Evolutionary conservation across 306 rosid species (phyloP).

Genomic region (Acacia melanoxylon): DNA sequence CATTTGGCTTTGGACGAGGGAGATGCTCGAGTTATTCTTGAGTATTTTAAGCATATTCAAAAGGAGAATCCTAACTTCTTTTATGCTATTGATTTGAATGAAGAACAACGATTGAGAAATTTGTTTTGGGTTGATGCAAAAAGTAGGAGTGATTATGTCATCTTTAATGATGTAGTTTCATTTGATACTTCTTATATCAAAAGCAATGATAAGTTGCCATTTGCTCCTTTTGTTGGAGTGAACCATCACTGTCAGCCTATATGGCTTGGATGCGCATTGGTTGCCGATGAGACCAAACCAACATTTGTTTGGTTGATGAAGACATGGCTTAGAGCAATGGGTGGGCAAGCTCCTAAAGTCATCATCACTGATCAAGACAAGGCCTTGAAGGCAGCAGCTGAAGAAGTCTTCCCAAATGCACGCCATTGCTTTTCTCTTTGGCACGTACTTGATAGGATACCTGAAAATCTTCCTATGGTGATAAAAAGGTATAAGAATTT

Average conservation of each 20-base stretch:
- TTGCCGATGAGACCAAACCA: constrained; percentile 74
- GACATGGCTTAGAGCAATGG: constrained; percentile 96
- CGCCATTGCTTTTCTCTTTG: constrained; percentile 85
- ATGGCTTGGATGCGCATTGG: constrained; percentile 89
- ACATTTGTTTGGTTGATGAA: constrained; percentile 87
- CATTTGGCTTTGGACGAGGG: constrained; percentile 83
- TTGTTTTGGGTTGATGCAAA: constrained; percentile 91
- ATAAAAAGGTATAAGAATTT: constrained; percentile 67
- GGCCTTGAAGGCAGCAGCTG: constrained; percentile 68
- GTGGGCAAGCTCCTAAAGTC: constrained; percentile 75
- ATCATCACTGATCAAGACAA: constrained; percentile 83
- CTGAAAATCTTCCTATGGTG: constrained; percentile 70
- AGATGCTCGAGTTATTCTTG: constrained; percentile 81
- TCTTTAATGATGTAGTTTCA: constrained; percentile 73
- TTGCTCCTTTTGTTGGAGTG: constrained; percentile 90
- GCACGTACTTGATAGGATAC: constrained; percentile 75
- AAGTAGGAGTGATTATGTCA: constrained; percentile 71
- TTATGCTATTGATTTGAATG: constrained; percentile 81
- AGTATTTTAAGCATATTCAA: constrained; percentile 83
- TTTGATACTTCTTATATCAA: constrained; percentile 77
- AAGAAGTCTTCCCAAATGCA: constrained; percentile 75
- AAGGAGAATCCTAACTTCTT: constrained; percentile 81
- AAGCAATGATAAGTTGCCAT: constrained; percentile 78
- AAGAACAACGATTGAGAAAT: constrained; percentile 85
- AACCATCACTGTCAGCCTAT: constrained; percentile 89